phyloP scores from a whole-genome alignment of 805 yeast genomes.

The Priceomyces haplophilus region DNA sequence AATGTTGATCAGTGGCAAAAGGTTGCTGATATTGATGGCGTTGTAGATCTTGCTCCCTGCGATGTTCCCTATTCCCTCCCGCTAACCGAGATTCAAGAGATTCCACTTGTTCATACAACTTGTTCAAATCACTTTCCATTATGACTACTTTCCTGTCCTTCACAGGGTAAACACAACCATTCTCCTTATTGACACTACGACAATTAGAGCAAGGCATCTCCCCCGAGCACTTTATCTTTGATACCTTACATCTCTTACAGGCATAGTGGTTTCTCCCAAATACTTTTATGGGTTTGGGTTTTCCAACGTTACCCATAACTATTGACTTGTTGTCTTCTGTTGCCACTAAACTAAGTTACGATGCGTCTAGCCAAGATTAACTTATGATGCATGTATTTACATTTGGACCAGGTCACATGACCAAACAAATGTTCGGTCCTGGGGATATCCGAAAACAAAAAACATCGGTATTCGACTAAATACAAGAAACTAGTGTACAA shows the following conservation, averaged over 20 bases:
- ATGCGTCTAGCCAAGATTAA: no score
- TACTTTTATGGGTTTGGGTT: constrained; percentile 36
- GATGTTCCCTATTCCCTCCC: not conserved
- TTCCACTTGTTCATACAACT: constrained; percentile 30
- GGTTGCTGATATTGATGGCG: constrained; percentile 2
- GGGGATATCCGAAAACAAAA: no score
- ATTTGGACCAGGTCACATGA: not conserved
- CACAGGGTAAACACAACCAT: constrained; percentile 34
- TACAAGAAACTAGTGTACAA: constrained; percentile 6
- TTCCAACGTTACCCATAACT: constrained; percentile 5
- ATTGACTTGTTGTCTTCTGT: not conserved
- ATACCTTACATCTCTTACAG: constrained; percentile 39
- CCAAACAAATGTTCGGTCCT: no score
- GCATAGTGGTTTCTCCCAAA: constrained; percentile 44
- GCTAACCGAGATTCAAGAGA: constrained; percentile 20
- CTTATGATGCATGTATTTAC: no score
- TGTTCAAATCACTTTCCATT: constrained; percentile 40
- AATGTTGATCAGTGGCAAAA: not conserved
- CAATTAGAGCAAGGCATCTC: constrained; percentile 43
- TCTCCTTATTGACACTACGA: constrained; percentile 28
- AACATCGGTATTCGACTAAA: not conserved
- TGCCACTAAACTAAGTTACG: not conserved
- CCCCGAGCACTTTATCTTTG: constrained; percentile 42
- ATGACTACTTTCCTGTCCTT: constrained; percentile 41
- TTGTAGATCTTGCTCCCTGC: not conserved